Evolutionary conservation across 495 filamentous ascomycete genomes (phyloP).

Genomic region (Saxophila tyrrhenica): DNA sequence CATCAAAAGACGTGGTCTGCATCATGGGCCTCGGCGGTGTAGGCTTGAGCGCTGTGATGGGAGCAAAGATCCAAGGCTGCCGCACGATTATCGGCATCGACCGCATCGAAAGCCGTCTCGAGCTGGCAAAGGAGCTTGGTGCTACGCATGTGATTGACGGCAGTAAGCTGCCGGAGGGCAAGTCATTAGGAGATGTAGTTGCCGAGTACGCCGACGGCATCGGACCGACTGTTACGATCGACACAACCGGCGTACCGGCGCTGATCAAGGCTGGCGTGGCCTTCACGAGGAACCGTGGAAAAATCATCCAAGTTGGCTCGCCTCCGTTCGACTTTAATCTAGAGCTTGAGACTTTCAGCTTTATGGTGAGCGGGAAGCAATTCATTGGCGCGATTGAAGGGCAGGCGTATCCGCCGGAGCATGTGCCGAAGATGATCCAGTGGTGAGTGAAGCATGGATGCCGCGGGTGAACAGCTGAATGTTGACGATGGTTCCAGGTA

Average conservation of each 20-base stretch:
- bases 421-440: conserved; percentile 22
- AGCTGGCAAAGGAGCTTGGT: conserved; percentile 21
- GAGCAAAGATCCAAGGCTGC: conserved; percentile 20
- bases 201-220: conserved; percentile 10
- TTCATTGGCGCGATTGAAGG: conserved; percentile 21
- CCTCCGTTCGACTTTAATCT: conserved; percentile 17
- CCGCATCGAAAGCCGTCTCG: conserved; percentile 15
- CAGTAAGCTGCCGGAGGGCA: conserved; percentile 12
- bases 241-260: conserved; percentile 21
- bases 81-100: conserved; percentile 23
- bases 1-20: conserved; percentile 11
- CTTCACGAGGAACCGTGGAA: conserved; percentile 18
- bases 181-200: conserved; percentile 10
- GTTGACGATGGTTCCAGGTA: conserved; percentile 20
- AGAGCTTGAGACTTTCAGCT: conserved; percentile 10
- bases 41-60: conserved; percentile 24
- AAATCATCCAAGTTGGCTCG: conserved; percentile 22
- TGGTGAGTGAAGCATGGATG: conserved; percentile 8
- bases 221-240: conserved; percentile 16
- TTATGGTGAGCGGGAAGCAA: conserved; percentile 20
- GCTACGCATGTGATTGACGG: conserved; percentile 21
- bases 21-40: conserved; percentile 25
- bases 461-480: neutral
- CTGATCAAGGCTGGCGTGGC: conserved; percentile 19
- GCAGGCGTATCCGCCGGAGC: conserved; percentile 14